Evolutionary conservation across 805 yeast genomes (phyloP), one percentile per base, ranked within the genome.

Genomic region (Yamadazyma ubonensis): DNA sequence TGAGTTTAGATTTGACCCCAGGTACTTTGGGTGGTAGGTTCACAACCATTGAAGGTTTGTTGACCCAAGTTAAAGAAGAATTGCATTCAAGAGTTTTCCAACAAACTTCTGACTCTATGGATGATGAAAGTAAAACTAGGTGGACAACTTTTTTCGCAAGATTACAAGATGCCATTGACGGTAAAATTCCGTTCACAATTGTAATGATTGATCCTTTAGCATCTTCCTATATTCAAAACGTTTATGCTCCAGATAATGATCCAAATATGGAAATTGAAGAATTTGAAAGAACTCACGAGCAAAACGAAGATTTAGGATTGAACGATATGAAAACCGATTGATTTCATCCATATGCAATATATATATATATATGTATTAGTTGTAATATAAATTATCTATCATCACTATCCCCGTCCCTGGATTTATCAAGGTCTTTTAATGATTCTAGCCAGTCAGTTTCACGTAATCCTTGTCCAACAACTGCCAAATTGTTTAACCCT

Each of bases 21-120:
- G 99, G 99, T 44, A 93, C 99, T 2, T 72, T 93, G 37, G 99
- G 99, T 45, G 99, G 99, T 42, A 78, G 99, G 59, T 93, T 93
- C 71, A 93, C 99, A 33, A 93, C 99, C 11, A 70, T 93, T 48
- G 99, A 93, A 67, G 99, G 99, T 46, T 73, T 93, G 40, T 67
- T 93, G 51, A 73, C 79, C 31, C 97, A 93, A 65, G 97, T 93
- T 7, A 70, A 78, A 51, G 97, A 89, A 45, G 98, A 93, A 62
- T 76, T 93, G 47, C 85, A 88, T 55, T 67, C 82, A 7, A 79
- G 95, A 63, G 95, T 93, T 4, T 86, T 86, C 59, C 75, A 85
- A 8, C 83, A 84, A 57, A 83, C 95, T 2, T 85, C 95, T 1
- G 98, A 91, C 58, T 84, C 96, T 5, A 89, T 93, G 97, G 89